Evolutionary conservation across 805 yeast genomes (phyloP).

Genomic region (Candida ponderosae): DNA sequence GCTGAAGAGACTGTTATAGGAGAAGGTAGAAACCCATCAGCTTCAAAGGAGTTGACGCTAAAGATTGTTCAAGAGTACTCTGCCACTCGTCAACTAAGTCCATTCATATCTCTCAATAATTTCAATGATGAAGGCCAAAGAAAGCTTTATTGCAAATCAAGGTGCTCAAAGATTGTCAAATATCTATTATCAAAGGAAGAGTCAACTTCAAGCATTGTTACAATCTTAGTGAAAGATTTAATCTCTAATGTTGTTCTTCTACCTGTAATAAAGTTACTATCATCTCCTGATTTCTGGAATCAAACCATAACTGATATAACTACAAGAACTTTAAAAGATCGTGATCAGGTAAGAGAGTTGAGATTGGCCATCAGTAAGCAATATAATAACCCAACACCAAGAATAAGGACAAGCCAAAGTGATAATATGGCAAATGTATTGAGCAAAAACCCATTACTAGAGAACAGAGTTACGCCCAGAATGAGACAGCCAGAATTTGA

Average conservation of each 20-base stretch:
- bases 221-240: conserved; percentile 52
- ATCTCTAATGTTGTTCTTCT: conserved; percentile 47
- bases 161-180: conserved; percentile 38
- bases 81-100: conserved; percentile 41
- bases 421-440: not conserved
- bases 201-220: conserved; percentile 37
- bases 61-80: conserved; percentile 33
- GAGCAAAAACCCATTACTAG: conserved; percentile 18
- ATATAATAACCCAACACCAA: conserved; percentile 22
- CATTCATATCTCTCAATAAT: conserved; percentile 36
- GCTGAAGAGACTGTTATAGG: conserved; percentile 28
- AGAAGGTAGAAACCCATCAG: conserved; percentile 20
- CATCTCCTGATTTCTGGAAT: conserved; percentile 77
- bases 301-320: conserved; percentile 49
- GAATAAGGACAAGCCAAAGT: conserved; percentile 1
- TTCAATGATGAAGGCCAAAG: conserved; percentile 32
- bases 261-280: conserved; percentile 42
- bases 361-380: conserved; percentile 66
- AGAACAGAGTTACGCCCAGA: conserved; percentile 27
- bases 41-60: conserved; percentile 28
- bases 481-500: conserved; percentile 34
- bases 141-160: conserved; percentile 39
- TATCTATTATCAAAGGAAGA: conserved; percentile 38
- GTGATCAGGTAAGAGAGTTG: conserved; percentile 65
- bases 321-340: conserved; percentile 60